Base-by-base conservation (phyloP, 148 eudicot genomes). In the Camellia granthamiana region DNA sequence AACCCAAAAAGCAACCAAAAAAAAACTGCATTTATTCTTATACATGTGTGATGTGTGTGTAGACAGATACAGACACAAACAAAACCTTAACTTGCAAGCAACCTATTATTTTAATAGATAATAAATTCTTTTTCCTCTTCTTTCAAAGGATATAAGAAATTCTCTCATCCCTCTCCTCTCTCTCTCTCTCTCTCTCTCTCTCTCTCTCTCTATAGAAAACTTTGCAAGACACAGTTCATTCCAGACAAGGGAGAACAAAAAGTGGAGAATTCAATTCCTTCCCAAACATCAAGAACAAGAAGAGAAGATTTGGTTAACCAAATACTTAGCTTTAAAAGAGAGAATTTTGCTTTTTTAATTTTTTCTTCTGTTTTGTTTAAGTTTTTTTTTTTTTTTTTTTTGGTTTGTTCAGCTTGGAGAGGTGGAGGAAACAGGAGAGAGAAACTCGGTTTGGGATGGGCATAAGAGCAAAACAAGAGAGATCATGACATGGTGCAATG, bases 21-120 rank as follows among this genome's bases (percentile, higher is more conserved):
- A n/a, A 12, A 13, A 15, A 14, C 41, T 21, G 52, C 64, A 65
- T 81, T 43, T 71, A 41, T 77, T 67, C 72, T 80, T 21, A 7
- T 30, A 46, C 13, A 21, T 79, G 69, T 30, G 43, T 68, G 38
- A 30, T 30, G 38, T 30, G 38, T 30, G 38, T 30, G 38, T 30
- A 30, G 38, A 30, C 38, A 30, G 38, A 69, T 67, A 83, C 70
- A 84, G 77, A 77, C 80, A 66, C 63, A 67, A 74, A 85, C 78
- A 83, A 78, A 90, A 77, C 87, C 84, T 91, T 93, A 89, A 82
- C 88, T 91, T 91, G 93, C 91, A 93, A 93, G 97, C 93, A 90
- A 91, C 87, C 93, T 63, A 14, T 69, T 62, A 71, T 79, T 81
- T 64, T 67, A n/a, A 71, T 77, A 81, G 75, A 6, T 2, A 47